Evolutionary conservation across 2,329 filamentous ascomycete genomes (phyloP).

Genomic region (Fusarium zealandicum): DNA sequence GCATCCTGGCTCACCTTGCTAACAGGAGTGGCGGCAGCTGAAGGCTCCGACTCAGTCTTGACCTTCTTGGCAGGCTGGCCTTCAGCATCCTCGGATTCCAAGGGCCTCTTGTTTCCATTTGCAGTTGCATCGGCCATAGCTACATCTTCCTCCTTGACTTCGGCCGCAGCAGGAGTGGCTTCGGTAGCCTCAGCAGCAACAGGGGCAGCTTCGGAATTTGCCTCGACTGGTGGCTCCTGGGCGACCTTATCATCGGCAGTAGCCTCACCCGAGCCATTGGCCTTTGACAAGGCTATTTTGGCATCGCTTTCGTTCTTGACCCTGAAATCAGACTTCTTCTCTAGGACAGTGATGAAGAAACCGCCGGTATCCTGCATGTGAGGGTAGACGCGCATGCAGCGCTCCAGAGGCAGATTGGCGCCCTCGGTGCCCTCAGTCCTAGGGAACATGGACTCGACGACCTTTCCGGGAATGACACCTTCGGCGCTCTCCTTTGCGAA

Average conservation of each 20-base stretch:
- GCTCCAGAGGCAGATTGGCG: slow-evolving; percentile 77
- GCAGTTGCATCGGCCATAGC: slow-evolving; percentile 42
- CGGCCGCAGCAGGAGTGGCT: slow-evolving; percentile 2
- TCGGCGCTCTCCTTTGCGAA: slow-evolving; percentile 66
- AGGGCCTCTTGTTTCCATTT: slow-evolving; percentile 47
- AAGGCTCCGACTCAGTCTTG: slow-evolving; percentile 50
- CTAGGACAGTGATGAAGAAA: slow-evolving; percentile 95
- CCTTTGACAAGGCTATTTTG: slow-evolving; percentile 44
- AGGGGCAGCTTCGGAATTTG: slow-evolving; percentile 49
- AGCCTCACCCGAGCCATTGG: slow-evolving; percentile 16
- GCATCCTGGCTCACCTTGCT: slow-evolving; percentile 39
- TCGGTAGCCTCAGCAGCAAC: slow-evolving; percentile 4
- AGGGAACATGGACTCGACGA: slow-evolving; percentile 87
- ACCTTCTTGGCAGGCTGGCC: slow-evolving; percentile 57
- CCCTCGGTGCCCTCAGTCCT: slow-evolving; percentile 60
- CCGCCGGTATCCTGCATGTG: slow-evolving; percentile 96
- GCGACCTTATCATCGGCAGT: slow-evolving; percentile 25
- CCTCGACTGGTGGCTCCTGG: slow-evolving; percentile 36
- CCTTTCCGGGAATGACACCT: slow-evolving; percentile 66
- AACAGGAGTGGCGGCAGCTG: slow-evolving; percentile 32
- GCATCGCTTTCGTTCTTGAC: slow-evolving; percentile 72
- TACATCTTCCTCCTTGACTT: slow-evolving; percentile 41
- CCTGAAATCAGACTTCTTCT: slow-evolving; percentile 88
- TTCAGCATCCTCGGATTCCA: slow-evolving; percentile 47
- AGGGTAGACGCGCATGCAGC: slow-evolving; percentile 92